Evolutionary conservation across 306 rosid genomes (phyloP), one percentile per base, ranked within the genome.

Genomic region (Sechiopsis laciniata): DNA sequence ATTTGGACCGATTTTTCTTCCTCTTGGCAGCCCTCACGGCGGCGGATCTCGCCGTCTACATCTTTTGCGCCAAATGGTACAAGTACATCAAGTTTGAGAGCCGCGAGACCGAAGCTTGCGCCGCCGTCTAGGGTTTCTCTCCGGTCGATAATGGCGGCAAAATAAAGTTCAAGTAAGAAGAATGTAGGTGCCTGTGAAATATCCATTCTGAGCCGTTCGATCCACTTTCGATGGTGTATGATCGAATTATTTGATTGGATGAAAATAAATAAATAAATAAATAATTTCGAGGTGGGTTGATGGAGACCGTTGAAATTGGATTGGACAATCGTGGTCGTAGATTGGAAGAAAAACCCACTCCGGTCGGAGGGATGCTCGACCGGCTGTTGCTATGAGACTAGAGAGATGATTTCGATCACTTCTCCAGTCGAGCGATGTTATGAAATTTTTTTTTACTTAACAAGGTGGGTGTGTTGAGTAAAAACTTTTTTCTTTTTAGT

Each of bases 11-110:
- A 77, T 91, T 91, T 59, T 91, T 76, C 73, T 88, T 88, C 78
- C 90, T 91, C 45, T 80, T 91, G 9, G 95, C 95, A 7, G 89
- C 80, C 59, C 83, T 91, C 46, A 91, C 95, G 2, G 58, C 86
- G 1, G 85, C 80, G 21, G 92, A 88, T 55, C 76, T 91, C 7
- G 35, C 58, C 2, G 57, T 87, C 50, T 88, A 88, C 71, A 14
- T 91, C 55, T 37, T 69, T 17, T 82, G 90, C 72, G 97, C 97
- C 24, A 85, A 37, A 68, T 91, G 92, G 95, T 91, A 91, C 56
- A 91, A 84, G 64, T 87, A 83, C 20, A 71, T 84, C 78, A 87
- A 84, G 57, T 91, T 91, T 81, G 86, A 85, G 79, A 87, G 74
- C 78, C 54, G 67, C 0, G 76, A 13, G 19, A 35, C 10, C 17